Evolutionary conservation across 352 stramenopile species (phyloP).

Genomic region (Discostella stelligera): DNA sequence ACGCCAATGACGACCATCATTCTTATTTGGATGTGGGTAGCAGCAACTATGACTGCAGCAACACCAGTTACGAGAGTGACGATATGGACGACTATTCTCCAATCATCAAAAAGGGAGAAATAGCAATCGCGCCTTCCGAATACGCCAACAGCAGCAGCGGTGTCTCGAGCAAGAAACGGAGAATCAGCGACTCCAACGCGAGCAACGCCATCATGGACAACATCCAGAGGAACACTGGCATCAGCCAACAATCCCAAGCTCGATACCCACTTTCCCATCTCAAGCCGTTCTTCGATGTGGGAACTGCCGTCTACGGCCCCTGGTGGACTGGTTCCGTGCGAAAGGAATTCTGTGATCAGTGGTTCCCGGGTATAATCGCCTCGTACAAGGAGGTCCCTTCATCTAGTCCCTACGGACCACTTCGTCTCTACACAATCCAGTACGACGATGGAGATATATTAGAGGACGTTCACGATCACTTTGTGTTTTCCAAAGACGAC

Average conservation of each 20-base stretch:
- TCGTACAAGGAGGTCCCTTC: constrained; percentile 6
- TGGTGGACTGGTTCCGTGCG: not conserved
- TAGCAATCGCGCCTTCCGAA: not conserved
- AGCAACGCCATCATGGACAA: not conserved
- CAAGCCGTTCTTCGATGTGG: not conserved
- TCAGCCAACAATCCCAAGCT: not conserved
- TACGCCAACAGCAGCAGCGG: not conserved
- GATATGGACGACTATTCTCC: not conserved
- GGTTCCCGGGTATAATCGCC: constrained; percentile 2
- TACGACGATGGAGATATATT: constrained; percentile 14
- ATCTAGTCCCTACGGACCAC: constrained; percentile 11
- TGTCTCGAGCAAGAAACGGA: not conserved
- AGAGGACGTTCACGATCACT: constrained; percentile 5
- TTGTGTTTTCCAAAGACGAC: constrained; percentile 17
- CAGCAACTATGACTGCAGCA: not conserved
- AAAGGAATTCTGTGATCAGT: not conserved
- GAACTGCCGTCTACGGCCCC: not conserved
- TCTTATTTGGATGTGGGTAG: not conserved
- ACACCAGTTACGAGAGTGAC: not conserved
- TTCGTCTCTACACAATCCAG: constrained; percentile 3
- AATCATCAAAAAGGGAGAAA: not conserved
- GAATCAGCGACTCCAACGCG: not conserved
- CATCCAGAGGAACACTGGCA: not conserved
- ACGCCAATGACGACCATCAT: not conserved
- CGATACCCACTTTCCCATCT: not conserved